Conservation (phyloP, 2,329 filamentous ascomycete species). For the Cercospora sesami region DNA sequence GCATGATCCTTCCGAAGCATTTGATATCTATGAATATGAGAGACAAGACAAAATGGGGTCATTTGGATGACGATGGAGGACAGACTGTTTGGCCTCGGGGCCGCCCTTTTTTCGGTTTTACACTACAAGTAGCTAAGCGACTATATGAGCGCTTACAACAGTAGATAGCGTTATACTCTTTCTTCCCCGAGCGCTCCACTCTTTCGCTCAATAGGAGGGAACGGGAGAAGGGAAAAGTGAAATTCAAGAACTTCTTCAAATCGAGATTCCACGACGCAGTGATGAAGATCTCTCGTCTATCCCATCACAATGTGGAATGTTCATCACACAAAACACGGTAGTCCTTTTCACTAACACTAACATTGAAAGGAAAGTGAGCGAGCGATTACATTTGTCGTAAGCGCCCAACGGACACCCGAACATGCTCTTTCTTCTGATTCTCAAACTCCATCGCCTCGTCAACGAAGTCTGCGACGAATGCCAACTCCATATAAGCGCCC, state of each 20-base stretch:
- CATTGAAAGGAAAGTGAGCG: not conserved
- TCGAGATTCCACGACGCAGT: not conserved
- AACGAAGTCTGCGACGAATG: not conserved
- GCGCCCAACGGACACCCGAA: no score
- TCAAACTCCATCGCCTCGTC: not conserved
- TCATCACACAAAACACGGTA: not conserved
- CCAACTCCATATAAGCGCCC: not conserved
- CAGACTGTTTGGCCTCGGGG: not conserved
- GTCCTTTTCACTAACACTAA: no score
- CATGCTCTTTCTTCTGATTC: not conserved
- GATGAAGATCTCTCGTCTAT: not conserved
- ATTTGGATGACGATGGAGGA: not conserved
- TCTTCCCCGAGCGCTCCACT: not conserved
- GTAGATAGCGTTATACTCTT: not conserved
- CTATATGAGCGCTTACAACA: not conserved
- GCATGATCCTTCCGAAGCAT: not conserved
- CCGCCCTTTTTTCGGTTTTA: not conserved
- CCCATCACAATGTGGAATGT: not conserved
- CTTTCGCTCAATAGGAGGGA: not conserved
- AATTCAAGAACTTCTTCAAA: not conserved
- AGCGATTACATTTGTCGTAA: not conserved
- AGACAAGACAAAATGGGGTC: not conserved
- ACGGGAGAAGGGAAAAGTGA: not conserved
- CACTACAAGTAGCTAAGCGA: not conserved
- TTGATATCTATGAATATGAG: not conserved